These are phyloP conservation scores for Clavariopsis aquatica DNA, from an alignment of 495 filamentous ascomycete species.

Conservation along the genomic window DNA sequence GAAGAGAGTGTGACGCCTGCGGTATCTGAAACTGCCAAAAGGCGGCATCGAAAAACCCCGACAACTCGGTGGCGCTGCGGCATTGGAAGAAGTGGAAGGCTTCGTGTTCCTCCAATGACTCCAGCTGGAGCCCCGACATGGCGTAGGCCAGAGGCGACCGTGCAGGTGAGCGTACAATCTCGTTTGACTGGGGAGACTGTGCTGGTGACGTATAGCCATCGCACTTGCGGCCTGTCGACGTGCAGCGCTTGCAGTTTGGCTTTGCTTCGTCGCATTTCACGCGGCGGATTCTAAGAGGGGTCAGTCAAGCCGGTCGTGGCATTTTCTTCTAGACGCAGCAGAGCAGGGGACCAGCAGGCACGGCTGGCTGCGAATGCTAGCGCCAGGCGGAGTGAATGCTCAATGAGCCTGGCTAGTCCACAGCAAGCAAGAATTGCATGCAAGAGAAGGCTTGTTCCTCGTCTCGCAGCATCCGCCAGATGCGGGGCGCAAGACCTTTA, in stretches of 20 bases:
- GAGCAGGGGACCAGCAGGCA: too few relatives aligned
- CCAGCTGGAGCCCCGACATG: neutral
- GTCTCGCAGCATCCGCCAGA: neutral
- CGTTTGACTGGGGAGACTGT: neutral
- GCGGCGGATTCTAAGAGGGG: conserved; percentile 25
- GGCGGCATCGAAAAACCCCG: conserved; percentile 47
- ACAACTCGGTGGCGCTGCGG: conserved; percentile 43
- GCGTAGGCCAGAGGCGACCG: neutral
- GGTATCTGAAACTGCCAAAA: conserved; percentile 50
- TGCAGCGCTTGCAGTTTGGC: conserved; percentile 30
- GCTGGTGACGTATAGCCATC: conserved; percentile 29
- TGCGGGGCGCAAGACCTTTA: neutral
- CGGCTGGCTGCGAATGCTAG: too few relatives aligned
- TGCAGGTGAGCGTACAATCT: neutral
- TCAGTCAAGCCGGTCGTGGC: neutral
- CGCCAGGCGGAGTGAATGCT: neutral
- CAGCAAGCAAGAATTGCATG: conserved; percentile 1
- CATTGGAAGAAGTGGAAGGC: conserved; percentile 47
- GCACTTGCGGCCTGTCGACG: conserved; percentile 32
- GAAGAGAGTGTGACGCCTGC: conserved; percentile 45
- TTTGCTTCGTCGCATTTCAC: conserved; percentile 38
- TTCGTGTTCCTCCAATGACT: conserved; percentile 42
- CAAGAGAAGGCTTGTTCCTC: neutral
- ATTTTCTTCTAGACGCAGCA: too few relatives aligned
- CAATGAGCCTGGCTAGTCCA: neutral